These are phyloP conservation scores for Clonostachys rosea DNA, from an alignment of 2,329 filamentous ascomycete genomes.

Conservation along the genomic window DNA sequence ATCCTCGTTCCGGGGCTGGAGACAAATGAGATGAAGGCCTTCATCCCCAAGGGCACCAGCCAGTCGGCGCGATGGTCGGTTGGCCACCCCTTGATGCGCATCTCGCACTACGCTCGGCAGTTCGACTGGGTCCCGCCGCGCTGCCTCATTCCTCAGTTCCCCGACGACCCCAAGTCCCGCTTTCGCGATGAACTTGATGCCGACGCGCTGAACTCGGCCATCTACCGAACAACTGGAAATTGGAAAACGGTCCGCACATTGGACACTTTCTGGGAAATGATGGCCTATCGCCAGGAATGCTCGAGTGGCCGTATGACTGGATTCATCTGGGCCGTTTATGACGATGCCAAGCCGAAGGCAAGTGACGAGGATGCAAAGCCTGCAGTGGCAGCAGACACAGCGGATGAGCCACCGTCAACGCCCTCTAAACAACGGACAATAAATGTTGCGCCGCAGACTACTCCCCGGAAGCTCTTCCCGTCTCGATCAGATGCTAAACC, in stretches of 20 bases:
- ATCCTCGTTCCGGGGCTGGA: slow-evolving; percentile 86
- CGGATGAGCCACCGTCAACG: neutral
- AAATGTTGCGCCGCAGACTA: slow-evolving; percentile 19
- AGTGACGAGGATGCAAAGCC: slow-evolving; percentile 4
- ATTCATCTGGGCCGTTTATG: slow-evolving; percentile 90
- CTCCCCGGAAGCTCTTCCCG: slow-evolving; percentile 23
- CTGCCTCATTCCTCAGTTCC: slow-evolving; percentile 84
- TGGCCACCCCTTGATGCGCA: slow-evolving; percentile 63
- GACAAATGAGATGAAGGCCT: slow-evolving; percentile 70
- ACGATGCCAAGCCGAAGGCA: slow-evolving; percentile 32
- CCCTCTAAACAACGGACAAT: slow-evolving; percentile 3
- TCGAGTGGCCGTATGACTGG: slow-evolving; percentile 89
- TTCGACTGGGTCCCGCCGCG: slow-evolving; percentile 64
- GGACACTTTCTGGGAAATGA: slow-evolving; percentile 98
- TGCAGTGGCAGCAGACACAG: slow-evolving; percentile 1
- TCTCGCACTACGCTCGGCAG: slow-evolving; percentile 58
- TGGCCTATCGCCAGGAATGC: slow-evolving; percentile 94
- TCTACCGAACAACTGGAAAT: slow-evolving; percentile 52
- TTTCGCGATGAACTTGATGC: slow-evolving; percentile 88
- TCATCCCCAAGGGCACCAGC: slow-evolving; percentile 54
- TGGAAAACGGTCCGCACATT: slow-evolving; percentile 84
- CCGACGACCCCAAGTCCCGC: slow-evolving; percentile 90
- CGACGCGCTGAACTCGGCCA: slow-evolving; percentile 58
- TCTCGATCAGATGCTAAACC: slow-evolving; percentile 1
- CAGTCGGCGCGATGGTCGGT: slow-evolving; percentile 58